These are phyloP conservation scores for Diospyros lotus DNA, from an alignment of 148 eudicot genomes.

Conservation along the genomic window DNA sequence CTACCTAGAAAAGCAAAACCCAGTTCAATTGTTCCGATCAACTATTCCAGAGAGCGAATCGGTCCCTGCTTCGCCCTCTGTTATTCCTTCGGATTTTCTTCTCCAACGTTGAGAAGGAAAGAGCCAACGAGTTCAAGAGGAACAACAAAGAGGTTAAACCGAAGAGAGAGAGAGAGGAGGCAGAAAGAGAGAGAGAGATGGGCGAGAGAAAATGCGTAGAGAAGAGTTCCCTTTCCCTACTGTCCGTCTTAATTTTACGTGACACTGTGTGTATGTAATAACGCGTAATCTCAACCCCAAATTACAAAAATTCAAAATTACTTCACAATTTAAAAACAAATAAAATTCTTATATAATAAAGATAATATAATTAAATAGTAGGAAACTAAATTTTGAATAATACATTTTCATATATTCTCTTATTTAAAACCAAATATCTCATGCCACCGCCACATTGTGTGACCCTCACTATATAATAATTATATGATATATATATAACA, in stretches of 20 bases:
- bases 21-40: slow-evolving; percentile 17
- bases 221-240: background rate
- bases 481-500: too few species aligned
- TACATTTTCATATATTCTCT: too few species aligned
- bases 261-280: background rate
- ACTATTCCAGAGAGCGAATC: slow-evolving; percentile 11
- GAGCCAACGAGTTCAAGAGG: too few species aligned
- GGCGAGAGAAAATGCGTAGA: background rate
- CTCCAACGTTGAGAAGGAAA: slow-evolving; percentile 3
- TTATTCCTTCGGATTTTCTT: background rate
- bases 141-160: slow-evolving; percentile 7
- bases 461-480: too few species aligned
- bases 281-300: too few species aligned
- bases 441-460: too few species aligned
- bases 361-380: too few species aligned
- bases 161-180: background rate
- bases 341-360: too few species aligned
- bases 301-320: too few species aligned
- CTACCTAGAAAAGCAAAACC: background rate
- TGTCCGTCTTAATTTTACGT: background rate
- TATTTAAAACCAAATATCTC: too few species aligned
- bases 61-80: background rate
- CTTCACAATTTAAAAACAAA: too few species aligned
- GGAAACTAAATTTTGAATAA: too few species aligned
- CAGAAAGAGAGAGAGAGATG: slow-evolving; percentile 13